These are phyloP conservation scores for Metahyphopichia silvanorum DNA, from an alignment of 805 yeast species.

Conservation along the genomic window DNA sequence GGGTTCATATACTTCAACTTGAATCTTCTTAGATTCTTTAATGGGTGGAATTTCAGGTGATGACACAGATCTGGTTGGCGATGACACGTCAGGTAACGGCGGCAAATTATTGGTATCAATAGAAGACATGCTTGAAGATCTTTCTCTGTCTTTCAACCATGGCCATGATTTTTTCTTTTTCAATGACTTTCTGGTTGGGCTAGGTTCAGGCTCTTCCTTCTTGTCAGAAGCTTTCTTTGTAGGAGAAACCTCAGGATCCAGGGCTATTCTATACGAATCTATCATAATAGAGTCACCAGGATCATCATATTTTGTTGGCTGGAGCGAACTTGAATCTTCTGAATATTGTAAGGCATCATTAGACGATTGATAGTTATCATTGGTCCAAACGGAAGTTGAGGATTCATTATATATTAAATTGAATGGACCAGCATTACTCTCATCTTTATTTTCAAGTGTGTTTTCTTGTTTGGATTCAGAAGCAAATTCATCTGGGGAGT, in stretches of 20 bases:
- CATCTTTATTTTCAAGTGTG: background rate
- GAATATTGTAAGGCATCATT: no score
- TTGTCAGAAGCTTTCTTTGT: background rate
- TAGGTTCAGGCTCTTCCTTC: background rate
- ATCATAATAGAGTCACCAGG: no score
- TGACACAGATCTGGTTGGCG: conserved; percentile 33
- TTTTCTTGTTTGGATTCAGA: background rate
- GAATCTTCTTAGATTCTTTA: conserved; percentile 2
- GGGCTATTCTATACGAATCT: no score
- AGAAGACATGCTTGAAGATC: conserved; percentile 29
- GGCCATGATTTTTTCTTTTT: conserved; percentile 41
- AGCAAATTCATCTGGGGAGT: no score
- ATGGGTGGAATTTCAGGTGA: conserved; percentile 26
- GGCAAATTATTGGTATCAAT: conserved; percentile 19
- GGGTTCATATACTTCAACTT: conserved; percentile 2
- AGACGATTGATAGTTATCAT: no score
- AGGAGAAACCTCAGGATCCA: background rate
- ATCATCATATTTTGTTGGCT: no score
- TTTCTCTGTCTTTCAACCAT: conserved; percentile 32
- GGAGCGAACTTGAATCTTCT: no score
- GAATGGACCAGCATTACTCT: no score
- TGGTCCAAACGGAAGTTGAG: no score
- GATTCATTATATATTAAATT: no score
- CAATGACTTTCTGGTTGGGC: conserved; percentile 12
- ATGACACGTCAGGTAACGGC: conserved; percentile 15